A percentile compares a stretch with the other conserved stretches of the same genome.
Evolutionary conservation across 2,329 filamentous ascomycete species (phyloP).

Genomic region (Pseudogymnoascus sp.): DNA sequence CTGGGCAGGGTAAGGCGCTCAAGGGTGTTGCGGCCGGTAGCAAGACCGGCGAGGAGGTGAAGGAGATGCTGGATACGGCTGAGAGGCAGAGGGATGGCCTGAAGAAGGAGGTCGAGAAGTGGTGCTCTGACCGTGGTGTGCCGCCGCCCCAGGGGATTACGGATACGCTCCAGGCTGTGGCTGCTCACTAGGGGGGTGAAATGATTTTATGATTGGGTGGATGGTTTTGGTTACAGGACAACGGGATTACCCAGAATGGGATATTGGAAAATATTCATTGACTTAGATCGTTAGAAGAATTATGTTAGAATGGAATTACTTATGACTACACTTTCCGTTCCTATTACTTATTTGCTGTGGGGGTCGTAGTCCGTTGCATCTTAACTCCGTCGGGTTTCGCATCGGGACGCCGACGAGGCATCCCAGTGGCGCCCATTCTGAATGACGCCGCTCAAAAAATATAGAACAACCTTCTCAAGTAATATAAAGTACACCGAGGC

Average conservation of each 20-base stretch:
- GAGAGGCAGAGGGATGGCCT: slow-evolving; percentile 56
- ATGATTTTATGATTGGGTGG: neutral
- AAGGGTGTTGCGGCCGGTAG: slow-evolving; percentile 29
- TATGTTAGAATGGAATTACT: neutral
- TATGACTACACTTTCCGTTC: neutral
- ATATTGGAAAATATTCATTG: neutral
- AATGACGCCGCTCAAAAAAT: neutral
- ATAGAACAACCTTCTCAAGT: neutral
- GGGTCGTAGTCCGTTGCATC: neutral
- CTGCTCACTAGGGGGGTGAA: neutral
- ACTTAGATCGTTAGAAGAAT: neutral
- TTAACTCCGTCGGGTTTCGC: neutral
- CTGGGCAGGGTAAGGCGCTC: slow-evolving; percentile 34
- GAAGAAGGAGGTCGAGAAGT: slow-evolving; percentile 66
- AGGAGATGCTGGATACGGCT: slow-evolving; percentile 60
- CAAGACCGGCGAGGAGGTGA: slow-evolving; percentile 10
- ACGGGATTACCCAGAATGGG: neutral
- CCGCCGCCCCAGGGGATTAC: neutral
- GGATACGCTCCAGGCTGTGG: neutral
- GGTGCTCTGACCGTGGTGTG: slow-evolving; percentile 47
- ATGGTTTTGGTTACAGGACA: neutral
- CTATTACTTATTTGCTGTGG: neutral
- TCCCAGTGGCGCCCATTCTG: neutral
- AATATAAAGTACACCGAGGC: neutral
- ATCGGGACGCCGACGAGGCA: neutral